These are phyloP conservation scores for Coelastrella sp. DNA, from an alignment of 139 green algal species.

Conservation along the genomic window DNA sequence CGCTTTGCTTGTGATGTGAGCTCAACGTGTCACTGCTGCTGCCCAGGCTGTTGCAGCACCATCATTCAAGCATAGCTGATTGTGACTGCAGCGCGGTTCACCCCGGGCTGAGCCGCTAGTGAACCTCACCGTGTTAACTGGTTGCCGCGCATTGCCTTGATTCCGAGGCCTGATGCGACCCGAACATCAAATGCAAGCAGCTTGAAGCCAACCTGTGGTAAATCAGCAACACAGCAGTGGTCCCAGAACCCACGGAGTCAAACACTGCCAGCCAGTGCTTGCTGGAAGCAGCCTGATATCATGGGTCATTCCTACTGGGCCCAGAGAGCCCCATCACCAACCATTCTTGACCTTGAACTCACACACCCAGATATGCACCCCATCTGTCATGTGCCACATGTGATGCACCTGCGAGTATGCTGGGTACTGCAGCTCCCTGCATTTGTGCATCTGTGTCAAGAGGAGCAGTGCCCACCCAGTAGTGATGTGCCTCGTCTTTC, in stretches of 20 bases:
- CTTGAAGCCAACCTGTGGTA: constrained; percentile 88
- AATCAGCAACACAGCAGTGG: background rate
- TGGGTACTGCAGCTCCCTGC: too few relatives aligned
- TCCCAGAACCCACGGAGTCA: too few relatives aligned
- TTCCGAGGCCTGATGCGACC: constrained; percentile 82
- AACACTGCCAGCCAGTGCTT: too few relatives aligned
- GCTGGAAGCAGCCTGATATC: too few relatives aligned
- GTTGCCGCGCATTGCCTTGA: constrained; percentile 78
- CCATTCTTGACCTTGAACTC: background rate
- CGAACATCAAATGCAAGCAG: constrained; percentile 92
- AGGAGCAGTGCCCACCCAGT: constrained; percentile 92
- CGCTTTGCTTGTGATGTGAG: too few relatives aligned
- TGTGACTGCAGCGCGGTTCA: too few relatives aligned
- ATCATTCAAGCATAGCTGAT: too few relatives aligned
- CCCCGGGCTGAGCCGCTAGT: too few relatives aligned
- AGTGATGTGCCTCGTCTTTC: constrained; percentile 95
- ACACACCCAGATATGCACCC: background rate
- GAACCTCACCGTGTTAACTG: constrained; percentile 65
- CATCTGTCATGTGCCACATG: background rate
- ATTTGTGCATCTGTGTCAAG: too few relatives aligned
- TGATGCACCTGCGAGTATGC: too few relatives aligned
- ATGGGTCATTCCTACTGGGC: too few relatives aligned
- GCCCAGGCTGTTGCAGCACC: background rate
- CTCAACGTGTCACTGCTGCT: too few relatives aligned
- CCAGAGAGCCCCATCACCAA: background rate